Conservation (phyloP, 2,329 filamentous ascomycete species). For the Aureobasidium sp. region DNA sequence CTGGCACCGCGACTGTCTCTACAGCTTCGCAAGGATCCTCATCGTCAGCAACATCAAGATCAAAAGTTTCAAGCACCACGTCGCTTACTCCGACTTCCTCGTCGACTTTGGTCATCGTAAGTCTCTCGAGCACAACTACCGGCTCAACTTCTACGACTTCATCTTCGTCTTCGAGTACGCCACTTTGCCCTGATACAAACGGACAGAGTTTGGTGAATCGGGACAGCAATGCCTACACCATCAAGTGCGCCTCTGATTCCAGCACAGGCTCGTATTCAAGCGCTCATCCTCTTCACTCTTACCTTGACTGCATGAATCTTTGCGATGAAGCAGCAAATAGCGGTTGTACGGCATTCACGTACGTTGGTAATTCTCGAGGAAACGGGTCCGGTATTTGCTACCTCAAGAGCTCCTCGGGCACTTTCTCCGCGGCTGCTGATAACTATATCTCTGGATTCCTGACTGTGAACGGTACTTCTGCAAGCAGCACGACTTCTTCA, state of each 20-base stretch:
- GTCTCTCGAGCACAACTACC: not conserved
- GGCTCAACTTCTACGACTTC: not conserved
- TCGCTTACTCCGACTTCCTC: not conserved
- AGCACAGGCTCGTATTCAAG: constrained; percentile 3
- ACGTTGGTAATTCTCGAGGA: constrained; percentile 14
- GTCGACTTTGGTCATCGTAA: not conserved
- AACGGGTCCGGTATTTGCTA: constrained; percentile 12
- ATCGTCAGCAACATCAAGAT: not conserved
- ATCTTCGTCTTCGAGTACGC: constrained; percentile 3
- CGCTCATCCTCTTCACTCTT: constrained; percentile 3
- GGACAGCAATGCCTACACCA: constrained; percentile 3
- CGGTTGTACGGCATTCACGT: constrained; percentile 14
- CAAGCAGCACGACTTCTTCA: constrained; percentile 5
- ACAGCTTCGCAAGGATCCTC: not conserved
- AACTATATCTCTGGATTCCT: constrained; percentile 15
- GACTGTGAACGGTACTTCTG: not conserved
- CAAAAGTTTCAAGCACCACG: not conserved
- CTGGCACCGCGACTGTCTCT: not conserved
- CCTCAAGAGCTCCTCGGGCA: not conserved
- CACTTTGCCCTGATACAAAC: constrained; percentile 16
- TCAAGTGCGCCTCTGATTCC: constrained; percentile 13
- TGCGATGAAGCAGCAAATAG: constrained; percentile 9
- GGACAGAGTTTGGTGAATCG: constrained; percentile 6
- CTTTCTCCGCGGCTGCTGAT: not conserved
- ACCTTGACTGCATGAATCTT: constrained; percentile 11